Conservation (phyloP, 371 early-diverging fungal species). For the Conidiobolus incongruus region DNA sequence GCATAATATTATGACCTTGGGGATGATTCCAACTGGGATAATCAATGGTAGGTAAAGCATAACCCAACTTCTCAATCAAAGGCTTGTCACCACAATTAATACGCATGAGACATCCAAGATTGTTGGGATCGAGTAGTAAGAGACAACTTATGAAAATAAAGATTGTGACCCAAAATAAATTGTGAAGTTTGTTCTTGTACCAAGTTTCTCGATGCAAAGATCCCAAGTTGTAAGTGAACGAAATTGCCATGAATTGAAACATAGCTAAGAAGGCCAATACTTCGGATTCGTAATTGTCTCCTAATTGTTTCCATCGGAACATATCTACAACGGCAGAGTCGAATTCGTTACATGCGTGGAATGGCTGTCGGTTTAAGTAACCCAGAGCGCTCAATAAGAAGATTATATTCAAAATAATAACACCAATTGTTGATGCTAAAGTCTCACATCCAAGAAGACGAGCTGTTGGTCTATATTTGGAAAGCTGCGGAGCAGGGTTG, state of each 20-base stretch:
- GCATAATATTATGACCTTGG: constrained; percentile 47
- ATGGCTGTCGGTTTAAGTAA: constrained; percentile 32
- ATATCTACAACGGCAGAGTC: constrained; percentile 28
- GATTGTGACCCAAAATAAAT: constrained; percentile 22
- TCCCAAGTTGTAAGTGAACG: constrained; percentile 39
- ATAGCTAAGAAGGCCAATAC: constrained; percentile 22
- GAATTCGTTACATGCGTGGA: no score
- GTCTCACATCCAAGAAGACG: constrained; percentile 41
- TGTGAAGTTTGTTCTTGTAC: constrained; percentile 27
- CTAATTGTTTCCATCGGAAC: constrained; percentile 47
- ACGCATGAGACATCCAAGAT: constrained; percentile 35
- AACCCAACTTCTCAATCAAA: constrained; percentile 17
- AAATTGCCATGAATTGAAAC: constrained; percentile 33
- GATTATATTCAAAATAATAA: constrained; percentile 32
- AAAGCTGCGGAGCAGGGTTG: constrained; percentile 24
- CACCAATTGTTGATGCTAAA: constrained; percentile 29
- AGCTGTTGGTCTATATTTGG: constrained; percentile 37
- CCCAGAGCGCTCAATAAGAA: constrained; percentile 20
- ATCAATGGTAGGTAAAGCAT: constrained; percentile 11
- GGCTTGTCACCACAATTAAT: constrained; percentile 39
- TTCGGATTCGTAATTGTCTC: constrained; percentile 46
- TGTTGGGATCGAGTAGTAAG: constrained; percentile 34
- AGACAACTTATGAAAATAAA: constrained; percentile 23
- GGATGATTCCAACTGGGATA: constrained; percentile 28
- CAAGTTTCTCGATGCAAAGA: constrained; percentile 26